Conservation (phyloP, 2,329 filamentous ascomycete genomes). For the Calonectria pteridis region DNA sequence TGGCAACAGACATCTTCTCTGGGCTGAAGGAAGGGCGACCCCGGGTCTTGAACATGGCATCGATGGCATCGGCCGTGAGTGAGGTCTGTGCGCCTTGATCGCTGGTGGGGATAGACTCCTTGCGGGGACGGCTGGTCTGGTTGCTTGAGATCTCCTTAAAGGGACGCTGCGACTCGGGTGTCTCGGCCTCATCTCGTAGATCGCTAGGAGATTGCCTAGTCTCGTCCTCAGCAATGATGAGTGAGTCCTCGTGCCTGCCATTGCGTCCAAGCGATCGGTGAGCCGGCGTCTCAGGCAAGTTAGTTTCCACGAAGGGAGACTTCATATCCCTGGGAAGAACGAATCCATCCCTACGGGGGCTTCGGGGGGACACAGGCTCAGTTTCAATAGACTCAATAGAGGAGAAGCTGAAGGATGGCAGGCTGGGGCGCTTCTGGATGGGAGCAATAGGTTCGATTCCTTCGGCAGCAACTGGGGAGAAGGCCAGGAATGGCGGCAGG, state of each 20-base stretch:
- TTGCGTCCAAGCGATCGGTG: constrained; percentile 56
- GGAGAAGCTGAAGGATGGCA: constrained; percentile 57
- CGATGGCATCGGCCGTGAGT: constrained; percentile 85
- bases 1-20: constrained; percentile 53
- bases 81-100: constrained; percentile 87
- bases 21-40: constrained; percentile 41
- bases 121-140: constrained; percentile 57
- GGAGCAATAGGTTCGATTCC: constrained; percentile 56
- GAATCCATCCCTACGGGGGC: constrained; percentile 67
- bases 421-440: constrained; percentile 32
- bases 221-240: constrained; percentile 74
- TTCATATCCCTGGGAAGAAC: constrained; percentile 65
- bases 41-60: constrained; percentile 74
- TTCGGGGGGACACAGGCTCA: constrained; percentile 60
- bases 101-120: constrained; percentile 59
- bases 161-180: constrained; percentile 68
- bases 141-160: constrained; percentile 76
- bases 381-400: constrained; percentile 60
- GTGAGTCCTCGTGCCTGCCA: constrained; percentile 56
- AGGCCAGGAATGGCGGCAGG: constrained; percentile 45
- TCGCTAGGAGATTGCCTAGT: constrained; percentile 66
- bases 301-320: constrained; percentile 45
- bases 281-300: constrained; percentile 55
- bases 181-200: constrained; percentile 55
- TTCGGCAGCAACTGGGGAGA: constrained; percentile 54